Evolutionary conservation across 1,139 yeast genomes (phyloP).

Genomic region (Yamadazyma dendronema): DNA sequence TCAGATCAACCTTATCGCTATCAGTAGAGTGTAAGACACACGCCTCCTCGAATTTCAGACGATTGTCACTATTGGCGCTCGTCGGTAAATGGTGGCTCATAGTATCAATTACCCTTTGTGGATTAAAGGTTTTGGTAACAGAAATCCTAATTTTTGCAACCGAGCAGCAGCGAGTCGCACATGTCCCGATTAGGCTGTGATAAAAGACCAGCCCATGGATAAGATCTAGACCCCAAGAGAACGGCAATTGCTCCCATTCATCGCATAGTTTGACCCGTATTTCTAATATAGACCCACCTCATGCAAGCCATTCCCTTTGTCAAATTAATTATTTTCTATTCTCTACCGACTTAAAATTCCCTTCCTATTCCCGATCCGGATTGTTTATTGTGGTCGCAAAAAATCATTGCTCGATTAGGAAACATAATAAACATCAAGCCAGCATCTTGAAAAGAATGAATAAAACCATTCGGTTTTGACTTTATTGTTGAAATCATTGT

Average conservation of each 20-base stretch:
- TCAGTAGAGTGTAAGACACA: neutral
- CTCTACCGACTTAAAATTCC: neutral
- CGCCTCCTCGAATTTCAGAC: neutral
- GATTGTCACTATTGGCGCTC: neutral
- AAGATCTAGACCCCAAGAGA: neutral
- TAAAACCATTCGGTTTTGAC: constrained; percentile 1
- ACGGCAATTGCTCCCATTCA: neutral
- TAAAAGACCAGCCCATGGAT: too few species aligned
- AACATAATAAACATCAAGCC: constrained; percentile 3
- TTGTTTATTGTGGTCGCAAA: constrained; percentile 3
- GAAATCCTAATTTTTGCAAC: neutral
- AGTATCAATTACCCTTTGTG: neutral
- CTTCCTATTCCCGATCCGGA: neutral
- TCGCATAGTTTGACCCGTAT: too few species aligned
- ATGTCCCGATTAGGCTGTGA: too few species aligned
- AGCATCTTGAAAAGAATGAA: constrained; percentile 1
- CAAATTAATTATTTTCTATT: neutral
- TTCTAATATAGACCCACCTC: too few species aligned
- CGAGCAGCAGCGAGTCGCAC: neutral
- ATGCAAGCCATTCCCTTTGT: constrained; percentile 1
- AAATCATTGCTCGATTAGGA: constrained; percentile 5
- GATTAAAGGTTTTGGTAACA: neutral
- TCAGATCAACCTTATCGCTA: neutral
- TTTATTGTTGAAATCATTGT: neutral
- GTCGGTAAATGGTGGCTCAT: neutral